Evolutionary conservation across 139 green algal species (phyloP), one percentile per base, ranked within the genome.

Genomic region (Coccomyxa sp.): DNA sequence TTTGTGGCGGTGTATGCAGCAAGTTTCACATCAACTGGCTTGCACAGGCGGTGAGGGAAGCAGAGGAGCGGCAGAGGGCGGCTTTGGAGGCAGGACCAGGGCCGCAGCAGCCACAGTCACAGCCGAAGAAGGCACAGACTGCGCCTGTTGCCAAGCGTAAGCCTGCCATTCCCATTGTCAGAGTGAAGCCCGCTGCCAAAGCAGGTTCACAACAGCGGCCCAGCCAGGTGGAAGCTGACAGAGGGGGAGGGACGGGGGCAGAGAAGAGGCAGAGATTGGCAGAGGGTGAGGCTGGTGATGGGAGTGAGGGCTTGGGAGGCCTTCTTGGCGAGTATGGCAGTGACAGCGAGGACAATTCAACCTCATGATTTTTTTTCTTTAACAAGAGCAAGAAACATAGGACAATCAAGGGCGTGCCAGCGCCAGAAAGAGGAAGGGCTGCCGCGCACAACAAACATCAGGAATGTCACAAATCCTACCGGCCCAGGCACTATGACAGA

Each of bases 271-370:
- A 18, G 58, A 77, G 63, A 30, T 17, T 66, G 12, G 13, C 16
- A 32, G 7, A 79, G 57, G 75, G 81, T 66, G 32, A 79, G 38
- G 51, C 11, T 12, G 13, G 31, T 67, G 79, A 27, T 32, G 76
- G 32, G 23, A 30, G 25, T 57, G 15, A 31, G 31, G 23, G 68
- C 7, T 68, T 84, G 81, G 57, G 32, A 10, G 58, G 67, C 14
- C 79, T 84, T 23, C 31, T 84, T 27, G 81, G 38, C 31, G 23
- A 31, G 13, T 84, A 84, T 84, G 81, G 81, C 13, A 84, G 81
- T 38, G 67, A 84, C 28, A 84, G 81, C 25, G 63, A 71, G 21
- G 18, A 71, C 18, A 9, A 71, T 9, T 71, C 18, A 71, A 51
- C 3, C 38, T 51, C 38, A 51, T 51, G 38, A 51, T 11, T 3